A percentile compares a stretch with the other conserved stretches of the same genome.
Conservation (phyloP, 345 rosid genomes). For the Populus pruinosa region DNA sequence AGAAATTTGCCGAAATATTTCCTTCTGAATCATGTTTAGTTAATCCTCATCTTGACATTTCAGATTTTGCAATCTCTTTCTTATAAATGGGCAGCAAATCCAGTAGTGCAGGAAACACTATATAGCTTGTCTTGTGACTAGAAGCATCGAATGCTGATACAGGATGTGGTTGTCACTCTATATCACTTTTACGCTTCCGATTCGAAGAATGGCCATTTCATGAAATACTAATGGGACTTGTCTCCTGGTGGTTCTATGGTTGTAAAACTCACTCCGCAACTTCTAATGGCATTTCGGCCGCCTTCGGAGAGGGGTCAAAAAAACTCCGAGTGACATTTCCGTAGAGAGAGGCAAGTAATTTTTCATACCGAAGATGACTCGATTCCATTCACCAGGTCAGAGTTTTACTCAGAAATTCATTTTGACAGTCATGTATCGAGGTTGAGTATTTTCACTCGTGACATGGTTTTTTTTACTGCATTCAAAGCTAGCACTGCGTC, state of each 20-base stretch:
- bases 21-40: not conserved
- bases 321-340: not conserved
- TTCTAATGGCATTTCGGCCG: not conserved
- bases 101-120: not conserved
- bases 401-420: not conserved
- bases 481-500: not conserved
- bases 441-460: not conserved
- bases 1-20: not conserved
- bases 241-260: not conserved
- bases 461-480: not conserved
- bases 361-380: not conserved
- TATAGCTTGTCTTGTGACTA: not conserved
- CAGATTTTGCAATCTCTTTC: not conserved
- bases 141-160: not conserved
- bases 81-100: not conserved
- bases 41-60: not conserved
- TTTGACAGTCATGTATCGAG: not conserved
- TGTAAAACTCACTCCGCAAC: not conserved
- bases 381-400: not conserved
- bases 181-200: not conserved
- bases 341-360: not conserved
- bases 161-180: not conserved
- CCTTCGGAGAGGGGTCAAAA: not conserved
- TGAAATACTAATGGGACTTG: no score
- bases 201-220: not conserved